Evolutionary conservation across 495 filamentous ascomycete species (phyloP), one percentile per base, ranked within the genome.

Genomic region (Penicillium silybi): DNA sequence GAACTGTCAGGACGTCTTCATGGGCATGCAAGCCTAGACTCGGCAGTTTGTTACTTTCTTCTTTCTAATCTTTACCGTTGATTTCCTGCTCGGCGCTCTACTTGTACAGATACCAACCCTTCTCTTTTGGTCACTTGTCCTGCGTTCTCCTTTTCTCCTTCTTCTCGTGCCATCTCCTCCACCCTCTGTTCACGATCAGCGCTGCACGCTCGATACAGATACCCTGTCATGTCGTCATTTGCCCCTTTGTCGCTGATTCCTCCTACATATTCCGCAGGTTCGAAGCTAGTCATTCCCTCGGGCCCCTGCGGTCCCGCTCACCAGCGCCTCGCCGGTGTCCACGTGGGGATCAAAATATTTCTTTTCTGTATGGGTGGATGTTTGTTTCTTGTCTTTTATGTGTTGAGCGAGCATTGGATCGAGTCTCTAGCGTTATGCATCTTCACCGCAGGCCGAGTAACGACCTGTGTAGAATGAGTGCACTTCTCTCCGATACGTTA

Each of bases 1-100:
- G 60, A 84, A 93, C 57, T 90, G 85, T 60, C 81, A 89, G 50
- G 81, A 80, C 52, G 85, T 95, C 38, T 96, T 96, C 69, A 76
- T 68, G 68, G 71, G 68, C 43, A 68, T 74, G 66, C 66, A 72
- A 46, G 52, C 45, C 35, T 65, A 62, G 46, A 44, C 26, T 25
- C 19, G 41, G 18, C 70, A 65, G 56, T 37, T 47, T 32, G 38
- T 48, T 22, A 15, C 32, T 26, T 46, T 51, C 32, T 50, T 20
- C 46, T n/a, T 13, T 17, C 20, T 19, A 40, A 19, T 17, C 10
- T 20, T 40, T 40, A 1, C 11, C 18, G 19, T 32, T 52, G n/a
- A n/a, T 29, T 9, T n/a, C 20, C 23, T 49, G 41, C n/a, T 48
- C 35, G 22, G 37, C 19, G 19, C 44, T 55, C n/a, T 48, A 19